Evolutionary conservation across 805 yeast species (phyloP), one percentile per base, ranked within the genome.

Genomic region (Candida ulmi): DNA sequence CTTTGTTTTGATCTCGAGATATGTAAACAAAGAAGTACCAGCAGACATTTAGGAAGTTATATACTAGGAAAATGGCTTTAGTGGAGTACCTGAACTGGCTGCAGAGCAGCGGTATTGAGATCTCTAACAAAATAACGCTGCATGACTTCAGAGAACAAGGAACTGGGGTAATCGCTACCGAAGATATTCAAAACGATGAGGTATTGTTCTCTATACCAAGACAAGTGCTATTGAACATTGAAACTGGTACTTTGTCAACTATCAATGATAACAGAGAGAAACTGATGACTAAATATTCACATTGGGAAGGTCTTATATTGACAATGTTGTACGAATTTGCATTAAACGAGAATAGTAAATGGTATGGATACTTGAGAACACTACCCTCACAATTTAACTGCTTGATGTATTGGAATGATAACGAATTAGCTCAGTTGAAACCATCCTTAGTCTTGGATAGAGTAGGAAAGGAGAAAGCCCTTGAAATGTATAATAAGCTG

Each of bases 241-340:
- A 71, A 15, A 82, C 79, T 9, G 74, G 81, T 23, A 57, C 74
- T 1, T 57, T 82, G 16, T 39, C 64, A 0, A 33, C 49, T 11
- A 58, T 65, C 13, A 52, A 46, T 3, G 66, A 61, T 6, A 63
- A 58, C 27, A 66, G 44, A 28, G 66, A 57, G 2, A 55, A 53
- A 32, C 48, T 66, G 1, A 52, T 80, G 35, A 60, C 63, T 3
- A 53, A 57, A 1, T 64, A 78, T 36, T 72, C 71, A 36, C 83
- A 80, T 34, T 91, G 98, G 98, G 83, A 84, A 40, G 76, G 83
- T 1, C 63, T 93, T 43, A 80, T 90, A 32, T 55, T 87, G 30
- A 70, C 80, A 15, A 66, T 91, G 46, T 63, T 81, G 36, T 81
- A 78, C 50, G 95, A 85, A 50, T 55, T 71, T 37, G 63, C 66